Conservation (phyloP, 2,329 filamentous ascomycete genomes). For the Exophiala spinifera region DNA sequence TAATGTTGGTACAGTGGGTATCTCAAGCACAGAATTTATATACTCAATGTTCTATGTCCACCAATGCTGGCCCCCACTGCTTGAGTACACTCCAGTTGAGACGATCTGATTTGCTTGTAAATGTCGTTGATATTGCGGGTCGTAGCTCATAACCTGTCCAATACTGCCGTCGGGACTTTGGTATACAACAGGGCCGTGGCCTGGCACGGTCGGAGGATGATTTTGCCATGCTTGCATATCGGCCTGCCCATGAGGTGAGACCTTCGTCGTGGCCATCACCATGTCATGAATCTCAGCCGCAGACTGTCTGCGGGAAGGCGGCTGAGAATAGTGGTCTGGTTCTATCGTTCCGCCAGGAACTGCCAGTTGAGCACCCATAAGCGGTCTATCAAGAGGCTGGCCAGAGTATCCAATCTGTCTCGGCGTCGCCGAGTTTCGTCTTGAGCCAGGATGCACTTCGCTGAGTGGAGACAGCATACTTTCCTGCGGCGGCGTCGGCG, state of each 20-base stretch:
- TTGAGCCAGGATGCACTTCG: constrained; percentile 5
- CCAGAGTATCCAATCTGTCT: constrained; percentile 5
- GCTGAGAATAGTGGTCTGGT: not conserved
- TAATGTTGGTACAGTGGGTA: not conserved
- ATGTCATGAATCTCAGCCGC: not conserved
- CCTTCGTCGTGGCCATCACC: not conserved
- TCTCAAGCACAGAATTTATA: not conserved
- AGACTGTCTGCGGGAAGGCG: not conserved
- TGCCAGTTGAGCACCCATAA: not conserved
- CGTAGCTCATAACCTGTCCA: not conserved
- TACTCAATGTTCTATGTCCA: constrained; percentile 2
- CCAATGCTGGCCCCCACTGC: constrained; percentile 4
- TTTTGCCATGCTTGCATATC: not conserved
- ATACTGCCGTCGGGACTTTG: not conserved
- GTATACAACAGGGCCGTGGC: not conserved
- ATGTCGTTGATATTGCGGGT: constrained; percentile 5
- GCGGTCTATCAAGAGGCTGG: not conserved
- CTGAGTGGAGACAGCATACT: constrained; percentile 9
- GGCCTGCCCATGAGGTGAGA: not conserved
- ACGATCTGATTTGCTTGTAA: constrained; percentile 5
- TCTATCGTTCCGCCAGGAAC: not conserved
- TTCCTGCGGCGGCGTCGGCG: constrained; percentile 6
- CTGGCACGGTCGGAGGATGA: not conserved
- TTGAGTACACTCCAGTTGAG: constrained; percentile 12
- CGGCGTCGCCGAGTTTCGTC: constrained; percentile 10